Evolutionary conservation across 345 rosid species (phyloP), one percentile per base, ranked within the genome.

Genomic region (Salix arbutifolia): DNA sequence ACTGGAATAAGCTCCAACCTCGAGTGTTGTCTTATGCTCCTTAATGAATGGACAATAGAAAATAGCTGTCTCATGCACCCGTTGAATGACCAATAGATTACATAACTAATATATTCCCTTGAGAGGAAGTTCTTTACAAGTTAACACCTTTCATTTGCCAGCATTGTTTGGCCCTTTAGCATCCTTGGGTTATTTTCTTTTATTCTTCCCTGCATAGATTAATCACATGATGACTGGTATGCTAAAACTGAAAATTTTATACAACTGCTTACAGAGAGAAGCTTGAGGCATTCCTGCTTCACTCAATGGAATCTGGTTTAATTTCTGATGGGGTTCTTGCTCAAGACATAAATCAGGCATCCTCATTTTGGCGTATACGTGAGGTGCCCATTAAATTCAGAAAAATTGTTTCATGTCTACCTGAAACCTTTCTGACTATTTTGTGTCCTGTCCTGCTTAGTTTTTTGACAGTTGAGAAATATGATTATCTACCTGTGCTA

Each of bases 321-420:
- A 86, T 93, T 83, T 90, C 95, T 80, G 97, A 96, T 84, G 98
- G 99, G 50, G 91, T 88, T 70, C 83, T 96, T 76, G 97, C 99
- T 62, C 99, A 93, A 88, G 98, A 96, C 84, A 88, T 89, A 37
- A 90, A 92, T 86, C 98, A 96, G 74, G 91, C 92, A 65, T 91
- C 91, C 40, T 92, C 98, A 18, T 85, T 96, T 85, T 96, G 99
- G 99, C 91, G 77, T 60, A 89, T 96, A 80, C 91, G 96, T 64
- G 99, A 93, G 98, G 98, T 93, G 81, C 71, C 46, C 66, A 73
- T 74, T 79, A 10, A 52, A 74, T 72, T 65, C 71, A 44, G 12
- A 65, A 25, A 0, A 21, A 13, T 46, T 46, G 14, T 4, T 16
- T 14, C 50, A 14, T 46, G 50, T 46, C 50, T 46, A 46, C 50